Evolutionary conservation across 2,329 filamentous ascomycete genomes (phyloP).

Genomic region (Sporothrix inflata): DNA sequence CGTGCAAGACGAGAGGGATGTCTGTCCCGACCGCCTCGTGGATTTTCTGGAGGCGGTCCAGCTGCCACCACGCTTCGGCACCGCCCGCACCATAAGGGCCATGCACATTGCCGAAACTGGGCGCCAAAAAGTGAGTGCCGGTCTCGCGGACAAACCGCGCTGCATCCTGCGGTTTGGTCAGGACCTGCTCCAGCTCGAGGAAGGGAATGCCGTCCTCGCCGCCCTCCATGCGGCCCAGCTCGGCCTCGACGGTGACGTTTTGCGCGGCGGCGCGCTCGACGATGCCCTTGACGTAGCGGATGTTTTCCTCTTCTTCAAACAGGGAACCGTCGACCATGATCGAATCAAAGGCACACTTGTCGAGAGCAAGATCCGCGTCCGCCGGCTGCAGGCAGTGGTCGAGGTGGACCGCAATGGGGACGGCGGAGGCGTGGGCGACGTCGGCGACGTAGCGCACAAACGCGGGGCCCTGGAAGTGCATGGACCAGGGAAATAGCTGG

Average conservation of each 20-base stretch:
- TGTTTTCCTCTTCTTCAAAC: slow-evolving; percentile 71
- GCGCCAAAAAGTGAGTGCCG: slow-evolving; percentile 66
- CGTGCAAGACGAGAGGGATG: slow-evolving; percentile 3
- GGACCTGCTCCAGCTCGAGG: slow-evolving; percentile 43
- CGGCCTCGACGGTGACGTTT: slow-evolving; percentile 68
- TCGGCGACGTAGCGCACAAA: slow-evolving; percentile 55
- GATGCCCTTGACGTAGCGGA: slow-evolving; percentile 63
- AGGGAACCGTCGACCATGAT: slow-evolving; percentile 82
- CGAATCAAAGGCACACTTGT: slow-evolving; percentile 63
- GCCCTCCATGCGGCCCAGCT: slow-evolving; percentile 66
- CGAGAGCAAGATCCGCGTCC: slow-evolving; percentile 60
- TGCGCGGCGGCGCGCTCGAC: slow-evolving; percentile 64
- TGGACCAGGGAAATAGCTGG: slow-evolving; percentile 73
- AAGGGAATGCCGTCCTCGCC: slow-evolving; percentile 67
- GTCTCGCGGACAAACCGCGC: slow-evolving; percentile 60
- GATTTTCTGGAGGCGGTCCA: background rate
- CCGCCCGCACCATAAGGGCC: slow-evolving; percentile 63
- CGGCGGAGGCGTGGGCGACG: slow-evolving; percentile 57
- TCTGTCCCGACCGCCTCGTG: background rate
- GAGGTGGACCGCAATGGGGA: slow-evolving; percentile 66
- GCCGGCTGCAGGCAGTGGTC: slow-evolving; percentile 67
- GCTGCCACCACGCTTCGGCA: slow-evolving; percentile 38
- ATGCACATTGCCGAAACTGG: slow-evolving; percentile 68
- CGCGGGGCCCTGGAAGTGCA: slow-evolving; percentile 44
- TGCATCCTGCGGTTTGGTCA: slow-evolving; percentile 64